These are phyloP conservation scores for Lentinula detonsa DNA, from an alignment of 768 basidiomycete species.

Conservation along the genomic window DNA sequence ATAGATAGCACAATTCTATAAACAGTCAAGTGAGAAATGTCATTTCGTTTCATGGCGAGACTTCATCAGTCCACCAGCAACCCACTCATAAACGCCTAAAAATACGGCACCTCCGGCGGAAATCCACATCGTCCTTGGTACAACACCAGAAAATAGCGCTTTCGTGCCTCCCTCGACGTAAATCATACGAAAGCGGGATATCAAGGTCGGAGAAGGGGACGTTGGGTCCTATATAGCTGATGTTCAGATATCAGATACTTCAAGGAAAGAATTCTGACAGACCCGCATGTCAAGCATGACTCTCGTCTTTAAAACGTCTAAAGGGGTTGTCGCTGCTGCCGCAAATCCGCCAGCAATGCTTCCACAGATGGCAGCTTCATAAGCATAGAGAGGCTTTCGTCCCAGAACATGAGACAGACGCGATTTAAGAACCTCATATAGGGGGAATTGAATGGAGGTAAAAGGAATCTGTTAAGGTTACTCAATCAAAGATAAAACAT, in stretches of 20 bases:
- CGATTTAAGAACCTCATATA: slow-evolving; percentile 85
- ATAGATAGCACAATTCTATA: neutral
- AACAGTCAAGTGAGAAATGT: neutral
- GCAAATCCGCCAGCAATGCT: slow-evolving; percentile 88
- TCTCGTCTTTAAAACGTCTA: slow-evolving; percentile 95
- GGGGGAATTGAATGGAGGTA: slow-evolving; percentile 91
- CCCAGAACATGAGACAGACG: slow-evolving; percentile 49
- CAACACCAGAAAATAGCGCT: slow-evolving; percentile 80
- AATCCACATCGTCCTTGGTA: slow-evolving; percentile 95
- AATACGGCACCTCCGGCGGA: slow-evolving; percentile 96
- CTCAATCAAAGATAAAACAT: no score
- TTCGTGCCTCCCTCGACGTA: slow-evolving; percentile 61
- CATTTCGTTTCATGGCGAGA: neutral
- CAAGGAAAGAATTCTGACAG: slow-evolving; percentile 14
- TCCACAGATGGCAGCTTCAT: slow-evolving; percentile 85
- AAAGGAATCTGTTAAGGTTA: slow-evolving; percentile 73
- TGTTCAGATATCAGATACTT: slow-evolving; percentile 29
- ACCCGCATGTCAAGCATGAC: slow-evolving; percentile 93
- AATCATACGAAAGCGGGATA: slow-evolving; percentile 56
- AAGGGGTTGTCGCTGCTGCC: slow-evolving; percentile 85
- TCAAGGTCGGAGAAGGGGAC: slow-evolving; percentile 40
- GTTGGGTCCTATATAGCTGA: slow-evolving; percentile 34
- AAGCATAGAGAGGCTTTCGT: slow-evolving; percentile 54
- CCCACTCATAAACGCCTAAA: slow-evolving; percentile 93
- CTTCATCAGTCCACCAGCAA: slow-evolving; percentile 42